Evolutionary conservation across 768 basidiomycete species (phyloP), one percentile per base, ranked within the genome.

Genomic region (Cytidiella melzeri): DNA sequence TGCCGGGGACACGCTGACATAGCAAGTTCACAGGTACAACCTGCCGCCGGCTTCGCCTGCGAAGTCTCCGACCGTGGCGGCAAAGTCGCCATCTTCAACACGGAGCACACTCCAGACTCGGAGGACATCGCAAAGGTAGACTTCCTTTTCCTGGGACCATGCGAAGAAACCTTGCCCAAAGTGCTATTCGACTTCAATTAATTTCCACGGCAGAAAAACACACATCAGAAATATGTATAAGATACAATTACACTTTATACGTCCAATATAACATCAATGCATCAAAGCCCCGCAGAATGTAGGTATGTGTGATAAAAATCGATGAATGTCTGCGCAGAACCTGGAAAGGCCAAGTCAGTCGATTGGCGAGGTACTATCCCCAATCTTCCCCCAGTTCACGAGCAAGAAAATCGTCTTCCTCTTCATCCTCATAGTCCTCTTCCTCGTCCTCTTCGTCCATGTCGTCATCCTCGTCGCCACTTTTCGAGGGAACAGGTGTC

Each of bases 321-420:
- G 28, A 13, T 15, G n/a, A n/a, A n/a, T n/a, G n/a, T n/a, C n/a
- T n/a, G n/a, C n/a, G n/a, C 45, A 21, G 26, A n/a, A 45, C 39
- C n/a, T 41, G 37, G 26, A n/a, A 25, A 25, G 25, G 27, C 34
- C 26, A 20, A 25, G 30, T 41, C 50, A 38, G 18, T 21, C 18
- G 5, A n/a, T 12, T 15, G 26, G 43, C 43, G 7, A 30, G 26
- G 30, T 18, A 57, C 66, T 81, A 89, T 78, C 85, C 83, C 79
- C 75, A 79, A 52, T 88, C 86, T 61, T 84, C 84, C 61, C 80
- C 84, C 56, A 90, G 69, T 60, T 85, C 88, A 34, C 82, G 74
- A n/a, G 86, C 81, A n/a, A 89, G 69, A 61, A 88, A 88, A 61
- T 89, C 87, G 37, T 87, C 86, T 3, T 86, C 85, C 1, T 77